Percentiles rank a stretch among this genome's conserved stretches.
These are phyloP conservation scores for Trypanosoma cruzi DNA, from an alignment of 208 protist species.

Conservation along the genomic window DNA sequence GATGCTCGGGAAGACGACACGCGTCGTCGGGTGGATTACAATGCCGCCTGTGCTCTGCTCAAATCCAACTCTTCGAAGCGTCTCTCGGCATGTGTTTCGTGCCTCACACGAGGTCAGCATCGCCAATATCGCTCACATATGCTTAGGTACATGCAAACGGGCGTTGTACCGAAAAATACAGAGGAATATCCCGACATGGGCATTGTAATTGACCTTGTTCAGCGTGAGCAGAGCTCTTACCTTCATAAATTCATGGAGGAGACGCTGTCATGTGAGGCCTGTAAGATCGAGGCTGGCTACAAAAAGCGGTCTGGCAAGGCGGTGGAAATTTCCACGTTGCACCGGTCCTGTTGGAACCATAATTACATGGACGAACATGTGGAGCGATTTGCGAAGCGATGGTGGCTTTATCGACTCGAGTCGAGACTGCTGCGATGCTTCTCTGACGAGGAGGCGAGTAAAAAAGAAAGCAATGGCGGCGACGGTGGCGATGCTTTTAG, in stretches of 20 bases:
- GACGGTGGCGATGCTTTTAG: conserved; percentile 1
- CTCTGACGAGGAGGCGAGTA: not conserved
- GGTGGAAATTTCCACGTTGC: not conserved
- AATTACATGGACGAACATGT: conserved; percentile 44
- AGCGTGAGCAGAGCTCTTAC: conserved; percentile 53
- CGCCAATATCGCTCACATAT: conserved; percentile 50
- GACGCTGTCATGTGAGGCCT: conserved; percentile 23
- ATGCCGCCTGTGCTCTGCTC: conserved; percentile 24
- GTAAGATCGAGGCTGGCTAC: conserved; percentile 20
- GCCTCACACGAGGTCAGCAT: conserved; percentile 68
- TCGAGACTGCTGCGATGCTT: conserved; percentile 33
- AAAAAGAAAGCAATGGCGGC: not conserved
- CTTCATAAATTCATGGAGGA: conserved; percentile 44
- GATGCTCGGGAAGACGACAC: conserved; percentile 45
- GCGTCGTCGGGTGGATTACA: conserved; percentile 50
- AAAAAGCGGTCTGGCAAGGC: conserved; percentile 13
- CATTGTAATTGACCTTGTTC: conserved; percentile 46
- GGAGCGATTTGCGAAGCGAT: conserved; percentile 36
- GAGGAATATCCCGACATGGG: conserved; percentile 49
- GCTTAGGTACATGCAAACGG: conserved; percentile 31
- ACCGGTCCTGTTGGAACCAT: conserved; percentile 36
- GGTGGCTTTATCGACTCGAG: conserved; percentile 32
- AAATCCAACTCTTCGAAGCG: conserved; percentile 25
- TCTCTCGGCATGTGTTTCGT: conserved; percentile 54
- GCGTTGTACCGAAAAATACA: conserved; percentile 18